phyloP scores from a whole-genome alignment of 2,329 filamentous ascomycete genomes.

The Nothomitra cinnamomea region DNA sequence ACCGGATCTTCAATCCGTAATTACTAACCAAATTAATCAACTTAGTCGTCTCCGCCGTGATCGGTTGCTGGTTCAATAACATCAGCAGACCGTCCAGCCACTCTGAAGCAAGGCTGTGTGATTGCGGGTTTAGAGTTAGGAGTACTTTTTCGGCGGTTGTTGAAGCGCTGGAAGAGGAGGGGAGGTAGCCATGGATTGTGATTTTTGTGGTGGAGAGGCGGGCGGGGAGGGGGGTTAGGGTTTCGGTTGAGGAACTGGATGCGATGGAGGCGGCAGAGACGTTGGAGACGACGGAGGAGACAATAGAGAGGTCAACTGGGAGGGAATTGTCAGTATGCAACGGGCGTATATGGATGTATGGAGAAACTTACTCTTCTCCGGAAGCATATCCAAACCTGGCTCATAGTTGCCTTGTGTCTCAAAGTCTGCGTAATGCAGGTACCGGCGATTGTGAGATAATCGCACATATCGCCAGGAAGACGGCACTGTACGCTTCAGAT shows the following conservation, averaged over 20 bases:
- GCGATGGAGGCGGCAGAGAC: conserved; percentile 49
- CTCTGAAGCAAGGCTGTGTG: conserved; percentile 73
- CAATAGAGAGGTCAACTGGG: conserved; percentile 60
- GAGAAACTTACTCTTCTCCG: conserved; percentile 45
- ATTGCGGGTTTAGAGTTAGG: conserved; percentile 66
- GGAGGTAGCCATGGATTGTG: conserved; percentile 63
- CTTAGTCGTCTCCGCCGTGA: conserved; percentile 92
- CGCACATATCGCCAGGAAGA: conserved; percentile 67
- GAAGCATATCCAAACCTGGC: conserved; percentile 55
- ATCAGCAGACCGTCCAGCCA: conserved; percentile 94
- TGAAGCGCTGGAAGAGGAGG: conserved; percentile 13
- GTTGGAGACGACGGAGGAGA: conserved; percentile 89
- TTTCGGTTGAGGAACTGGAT: conserved; percentile 13
- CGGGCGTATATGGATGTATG: not conserved
- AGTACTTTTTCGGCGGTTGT: conserved; percentile 31
- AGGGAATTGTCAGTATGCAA: not conserved
- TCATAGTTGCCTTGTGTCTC: conserved; percentile 43
- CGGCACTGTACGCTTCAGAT: conserved; percentile 24
- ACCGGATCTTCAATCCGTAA: conserved; percentile 80
- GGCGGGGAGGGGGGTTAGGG: conserved; percentile 10
- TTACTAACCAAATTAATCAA: conserved; percentile 71
- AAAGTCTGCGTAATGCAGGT: conserved; percentile 82
- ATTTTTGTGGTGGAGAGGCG: conserved; percentile 48
- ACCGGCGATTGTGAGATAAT: conserved; percentile 79
- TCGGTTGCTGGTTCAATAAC: conserved; percentile 86